These are phyloP conservation scores for Cenchrus fungigraminus DNA, from an alignment of 176 grass and related monocot genomes.

Conservation along the genomic window DNA sequence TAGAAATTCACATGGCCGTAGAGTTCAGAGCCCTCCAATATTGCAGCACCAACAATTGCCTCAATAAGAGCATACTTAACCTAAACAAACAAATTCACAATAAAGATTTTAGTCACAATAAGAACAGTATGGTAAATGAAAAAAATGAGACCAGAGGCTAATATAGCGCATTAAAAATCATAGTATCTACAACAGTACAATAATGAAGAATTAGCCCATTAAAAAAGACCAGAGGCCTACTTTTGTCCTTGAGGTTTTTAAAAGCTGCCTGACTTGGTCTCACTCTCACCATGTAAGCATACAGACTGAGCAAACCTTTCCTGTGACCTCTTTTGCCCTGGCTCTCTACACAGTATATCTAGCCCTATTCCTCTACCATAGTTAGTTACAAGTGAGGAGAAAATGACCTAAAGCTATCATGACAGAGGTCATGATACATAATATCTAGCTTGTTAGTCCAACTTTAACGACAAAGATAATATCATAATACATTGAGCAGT, in stretches of 20 bases:
- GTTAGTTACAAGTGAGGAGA: neutral
- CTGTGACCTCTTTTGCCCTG: neutral
- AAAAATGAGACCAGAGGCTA: neutral
- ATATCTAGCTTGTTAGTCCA: neutral
- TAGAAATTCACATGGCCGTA: slow-evolving; percentile 19
- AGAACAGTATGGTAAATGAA: neutral
- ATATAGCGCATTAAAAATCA: neutral
- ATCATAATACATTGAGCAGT: neutral
- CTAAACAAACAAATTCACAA: neutral
- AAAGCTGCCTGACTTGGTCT: no score
- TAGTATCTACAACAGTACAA: no score
- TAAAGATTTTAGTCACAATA: neutral
- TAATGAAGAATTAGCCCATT: no score
- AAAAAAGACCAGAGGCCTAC: no score
- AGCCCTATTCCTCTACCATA: neutral
- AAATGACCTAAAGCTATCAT: no score
- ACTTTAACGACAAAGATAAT: no score
- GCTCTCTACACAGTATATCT: no score
- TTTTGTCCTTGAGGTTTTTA: no score
- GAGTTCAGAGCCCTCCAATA: neutral
- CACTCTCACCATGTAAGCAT: no score
- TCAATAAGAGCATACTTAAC: slow-evolving; percentile 28
- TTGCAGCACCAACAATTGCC: neutral
- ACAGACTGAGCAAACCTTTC: neutral
- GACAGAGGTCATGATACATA: no score